Base-by-base conservation (phyloP, 805 yeast species). In the Blastobotrys attinorum region DNA sequence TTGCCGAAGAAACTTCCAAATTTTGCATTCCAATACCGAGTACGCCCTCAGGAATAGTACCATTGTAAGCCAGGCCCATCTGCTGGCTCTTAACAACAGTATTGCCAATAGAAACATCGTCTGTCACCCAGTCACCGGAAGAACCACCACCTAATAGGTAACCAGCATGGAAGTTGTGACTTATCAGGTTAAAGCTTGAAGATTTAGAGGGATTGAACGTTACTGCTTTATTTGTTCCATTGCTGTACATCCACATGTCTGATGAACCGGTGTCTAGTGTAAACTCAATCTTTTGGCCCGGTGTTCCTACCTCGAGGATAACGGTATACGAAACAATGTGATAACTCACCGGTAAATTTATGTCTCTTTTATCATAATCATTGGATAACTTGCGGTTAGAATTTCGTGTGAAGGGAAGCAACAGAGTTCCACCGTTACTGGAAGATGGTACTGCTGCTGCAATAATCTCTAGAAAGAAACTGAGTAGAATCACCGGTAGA, bases 261-360 rank as follows among this genome's bases (percentile, higher is more conserved):
- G 83, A 71, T 0, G 89, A 81, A 2, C 90, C 92, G 3, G 90
- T 83, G 57, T 83, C 92, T 18, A 83, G 62, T 40, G 77, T 60
- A 8, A 80, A 77, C 2, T 66, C 65, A 4, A 82, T 66, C 3
- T 63, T 55, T 51, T 81, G 81, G 1, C 62, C 53, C 3, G 77
- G 71, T 0, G 85, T 73, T 8, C 92, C 92, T 4, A 83, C 45
- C 22, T 56, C 34, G 22, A 67, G 49, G 29, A 51, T 48, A 7
- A 64, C 57, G 39, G 55, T 43, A 52, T 63, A 64, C n/a, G n/a
- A n/a, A n/a, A n/a, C n/a, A n/a, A n/a, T n/a, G n/a, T n/a, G n/a
- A n/a, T n/a, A n/a, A n/a, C n/a, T n/a, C n/a, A n/a, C n/a, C n/a
- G n/a, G n/a, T n/a, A n/a, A n/a, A n/a, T n/a, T n/a, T n/a, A n/a